Evolutionary conservation across 805 yeast species (phyloP), one percentile per base, ranked within the genome.

Genomic region (Myxozyma mucilagina): DNA sequence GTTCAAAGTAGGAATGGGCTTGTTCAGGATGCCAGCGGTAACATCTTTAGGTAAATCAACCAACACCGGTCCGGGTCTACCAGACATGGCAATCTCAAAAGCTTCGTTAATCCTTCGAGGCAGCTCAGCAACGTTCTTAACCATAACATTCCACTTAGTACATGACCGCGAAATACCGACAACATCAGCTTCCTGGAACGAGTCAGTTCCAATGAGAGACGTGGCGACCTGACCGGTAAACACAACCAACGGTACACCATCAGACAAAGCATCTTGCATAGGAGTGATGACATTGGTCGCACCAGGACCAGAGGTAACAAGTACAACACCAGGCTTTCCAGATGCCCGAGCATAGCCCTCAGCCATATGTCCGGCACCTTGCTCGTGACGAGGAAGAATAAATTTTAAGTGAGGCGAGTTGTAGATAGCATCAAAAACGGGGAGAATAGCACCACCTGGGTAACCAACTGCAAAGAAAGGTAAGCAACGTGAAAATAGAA

Each of bases 291-390:
- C 97, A 73, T 94, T 94, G 57, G 99, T 94, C 53, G 98, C 99
- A 72, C 98, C 99, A 35, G 99, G 99, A 55, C 99, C 99, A 0
- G 97, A 90, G n/a, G 99, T 94, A 55, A 94, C 99, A 70, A 94
- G 80, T 53, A 94, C 98, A 67, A 94, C 96, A 78, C 99, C 99
- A 13, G 97, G 96, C 76, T 90, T 94, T 61, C 98, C 99, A 18
- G 85, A 78, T 44, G 96, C 99, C 68, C 96, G 83, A 59, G 99
- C 97, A 69, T 94, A 94, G 62, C 99, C 99, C 78, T 94, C 97
- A 59, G 99, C 99, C 98, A 94, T 94, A 77, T 94, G 99, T 56
- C 99, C 99, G 16, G 98, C 99, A 74, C 99, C 99, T 78, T 94
- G 99, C 77, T 94, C 99, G 75, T 94, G 98, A 71, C 96, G 84